These are phyloP conservation scores for Auricularia sp. DNA, from an alignment of 768 basidiomycete genomes.

Conservation along the genomic window DNA sequence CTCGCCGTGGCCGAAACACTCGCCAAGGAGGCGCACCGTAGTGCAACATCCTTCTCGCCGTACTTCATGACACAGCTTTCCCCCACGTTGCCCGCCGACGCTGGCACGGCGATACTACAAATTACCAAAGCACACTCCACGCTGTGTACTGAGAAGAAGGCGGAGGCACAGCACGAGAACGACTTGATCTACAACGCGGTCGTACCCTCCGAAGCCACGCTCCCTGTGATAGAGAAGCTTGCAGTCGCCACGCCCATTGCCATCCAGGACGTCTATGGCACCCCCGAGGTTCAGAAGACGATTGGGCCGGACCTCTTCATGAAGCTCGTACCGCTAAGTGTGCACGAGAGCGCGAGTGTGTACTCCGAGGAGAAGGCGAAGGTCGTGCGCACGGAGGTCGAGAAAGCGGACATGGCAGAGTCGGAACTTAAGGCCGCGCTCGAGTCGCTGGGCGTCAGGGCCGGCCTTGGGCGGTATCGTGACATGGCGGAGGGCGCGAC, in stretches of 20 bases:
- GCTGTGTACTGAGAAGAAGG: constrained; percentile 62
- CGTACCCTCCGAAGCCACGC: constrained; percentile 64
- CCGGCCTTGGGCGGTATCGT: constrained; percentile 55
- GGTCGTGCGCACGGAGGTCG: constrained; percentile 77
- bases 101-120: constrained; percentile 66
- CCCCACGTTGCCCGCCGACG: constrained; percentile 79
- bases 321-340: constrained; percentile 79
- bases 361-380: constrained; percentile 99
- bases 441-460: constrained; percentile 72
- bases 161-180: constrained; percentile 78
- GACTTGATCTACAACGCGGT: constrained; percentile 96
- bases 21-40: constrained; percentile 74
- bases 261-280: constrained; percentile 89
- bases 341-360: constrained; percentile 91
- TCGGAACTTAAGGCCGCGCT: constrained; percentile 68
- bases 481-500: constrained; percentile 59
- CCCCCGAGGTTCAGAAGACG: constrained; percentile 85
- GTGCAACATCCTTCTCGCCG: constrained; percentile 57
- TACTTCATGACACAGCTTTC: constrained; percentile 63
- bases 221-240: constrained; percentile 76
- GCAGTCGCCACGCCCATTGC: constrained; percentile 73
- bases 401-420: constrained; percentile 76
- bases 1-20: constrained; percentile 64
- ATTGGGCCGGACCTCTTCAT: constrained; percentile 89
- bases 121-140: constrained; percentile 76